These are phyloP conservation scores for Mikania micrantha DNA, from an alignment of 129 eudicot species.

Conservation along the genomic window DNA sequence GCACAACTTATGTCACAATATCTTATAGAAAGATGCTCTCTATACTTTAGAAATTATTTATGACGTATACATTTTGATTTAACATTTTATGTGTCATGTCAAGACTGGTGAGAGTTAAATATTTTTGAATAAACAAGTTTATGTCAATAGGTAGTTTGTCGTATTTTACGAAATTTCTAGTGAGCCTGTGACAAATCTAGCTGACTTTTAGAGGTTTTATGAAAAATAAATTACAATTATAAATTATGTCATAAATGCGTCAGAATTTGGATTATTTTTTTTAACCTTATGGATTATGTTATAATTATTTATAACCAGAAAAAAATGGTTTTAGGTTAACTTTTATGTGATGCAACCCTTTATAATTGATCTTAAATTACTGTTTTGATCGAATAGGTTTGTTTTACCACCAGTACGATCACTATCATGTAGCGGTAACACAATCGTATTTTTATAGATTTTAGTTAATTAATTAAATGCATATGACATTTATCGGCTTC, in stretches of 20 bases:
- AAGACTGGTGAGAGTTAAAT: background rate
- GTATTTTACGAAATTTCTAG: background rate
- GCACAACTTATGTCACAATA: constrained; percentile 26
- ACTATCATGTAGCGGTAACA: too few species aligned
- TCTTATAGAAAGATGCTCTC: constrained; percentile 13
- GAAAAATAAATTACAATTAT: background rate
- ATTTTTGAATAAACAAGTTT: background rate
- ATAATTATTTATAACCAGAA: too few species aligned
- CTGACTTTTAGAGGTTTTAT: background rate
- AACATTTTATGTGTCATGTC: background rate
- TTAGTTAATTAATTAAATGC: too few species aligned
- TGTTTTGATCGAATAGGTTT: too few species aligned
- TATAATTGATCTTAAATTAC: too few species aligned
- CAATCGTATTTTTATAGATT: too few species aligned
- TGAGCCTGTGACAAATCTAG: background rate
- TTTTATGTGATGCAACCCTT: too few species aligned
- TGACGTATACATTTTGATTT: background rate
- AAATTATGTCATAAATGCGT: background rate
- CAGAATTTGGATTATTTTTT: too few species aligned
- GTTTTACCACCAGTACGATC: too few species aligned
- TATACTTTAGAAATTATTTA: background rate
- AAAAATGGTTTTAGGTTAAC: too few species aligned
- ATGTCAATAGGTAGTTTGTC: background rate
- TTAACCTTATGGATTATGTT: too few species aligned
- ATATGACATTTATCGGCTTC: background rate